phyloP scores from a whole-genome alignment of 768 basidiomycete genomes.

The Amanita pallidorosea region DNA sequence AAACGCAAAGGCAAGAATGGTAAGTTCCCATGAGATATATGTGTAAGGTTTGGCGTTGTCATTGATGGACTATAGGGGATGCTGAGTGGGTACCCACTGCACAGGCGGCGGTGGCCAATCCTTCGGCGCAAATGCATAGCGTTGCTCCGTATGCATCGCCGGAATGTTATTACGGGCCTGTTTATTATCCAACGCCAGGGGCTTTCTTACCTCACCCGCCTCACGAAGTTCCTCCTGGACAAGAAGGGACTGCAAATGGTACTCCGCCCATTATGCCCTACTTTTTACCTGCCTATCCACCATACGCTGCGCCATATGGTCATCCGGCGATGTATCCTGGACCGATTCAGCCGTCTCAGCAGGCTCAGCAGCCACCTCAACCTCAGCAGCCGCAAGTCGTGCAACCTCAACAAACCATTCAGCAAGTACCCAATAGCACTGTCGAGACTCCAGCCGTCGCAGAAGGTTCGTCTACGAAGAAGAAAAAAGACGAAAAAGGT shows the following conservation, averaged over 20 bases:
- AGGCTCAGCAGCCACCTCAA: conserved; percentile 9
- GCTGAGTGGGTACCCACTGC: conserved; percentile 19
- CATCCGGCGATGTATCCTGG: conserved; percentile 21
- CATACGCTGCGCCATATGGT: conserved; percentile 20
- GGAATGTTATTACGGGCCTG: conserved; percentile 29
- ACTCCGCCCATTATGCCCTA: conserved; percentile 28
- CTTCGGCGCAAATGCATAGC: conserved; percentile 21
- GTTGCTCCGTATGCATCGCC: conserved; percentile 21
- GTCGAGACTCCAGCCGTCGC: neutral
- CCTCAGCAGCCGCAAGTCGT: conserved; percentile 12
- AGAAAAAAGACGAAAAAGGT: conserved; percentile 13
- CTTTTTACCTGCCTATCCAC: conserved; percentile 28
- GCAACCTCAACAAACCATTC: conserved; percentile 3
- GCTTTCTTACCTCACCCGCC: conserved; percentile 19
- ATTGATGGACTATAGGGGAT: conserved; percentile 6
- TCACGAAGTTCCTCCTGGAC: conserved; percentile 21
- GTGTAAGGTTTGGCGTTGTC: neutral
- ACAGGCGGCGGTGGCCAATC: conserved; percentile 13
- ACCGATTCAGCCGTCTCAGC: conserved; percentile 9
- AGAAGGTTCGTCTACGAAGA: neutral
- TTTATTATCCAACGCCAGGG: conserved; percentile 27
- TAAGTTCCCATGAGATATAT: conserved; percentile 10
- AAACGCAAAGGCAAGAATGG: conserved; percentile 43
- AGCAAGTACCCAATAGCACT: neutral
- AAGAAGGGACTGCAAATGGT: conserved; percentile 21